These are phyloP conservation scores for Pyrenophora graminea DNA, from an alignment of 2,329 filamentous ascomycete genomes.

Conservation along the genomic window DNA sequence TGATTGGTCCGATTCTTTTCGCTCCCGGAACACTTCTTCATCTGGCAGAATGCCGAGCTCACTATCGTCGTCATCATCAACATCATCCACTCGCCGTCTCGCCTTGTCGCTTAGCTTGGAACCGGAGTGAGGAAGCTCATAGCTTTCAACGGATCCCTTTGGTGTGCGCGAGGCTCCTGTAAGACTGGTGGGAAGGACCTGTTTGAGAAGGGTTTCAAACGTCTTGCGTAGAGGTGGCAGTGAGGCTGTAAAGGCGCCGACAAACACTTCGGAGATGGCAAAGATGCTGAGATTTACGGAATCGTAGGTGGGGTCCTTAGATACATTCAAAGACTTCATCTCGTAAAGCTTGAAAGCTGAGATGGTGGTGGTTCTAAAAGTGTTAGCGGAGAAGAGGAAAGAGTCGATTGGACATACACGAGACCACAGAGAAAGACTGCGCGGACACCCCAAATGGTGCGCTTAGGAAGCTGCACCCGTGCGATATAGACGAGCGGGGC, in stretches of 20 bases:
- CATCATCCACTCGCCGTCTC: conserved; percentile 9
- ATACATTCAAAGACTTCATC: conserved; percentile 26
- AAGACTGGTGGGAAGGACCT: conserved; percentile 25
- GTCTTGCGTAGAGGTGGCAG: conserved; percentile 35
- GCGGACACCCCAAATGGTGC: conserved; percentile 34
- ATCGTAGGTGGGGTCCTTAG: conserved; percentile 27
- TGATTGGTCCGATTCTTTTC: conserved; percentile 5
- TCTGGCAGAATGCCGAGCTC: conserved; percentile 23
- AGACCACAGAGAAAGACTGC: conserved; percentile 34
- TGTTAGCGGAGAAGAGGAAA: neutral
- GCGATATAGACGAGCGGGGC: conserved; percentile 31
- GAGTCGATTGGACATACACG: conserved; percentile 18
- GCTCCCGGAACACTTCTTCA: neutral
- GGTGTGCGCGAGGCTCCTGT: conserved; percentile 12
- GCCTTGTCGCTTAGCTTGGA: conserved; percentile 10
- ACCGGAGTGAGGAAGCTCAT: conserved; percentile 17
- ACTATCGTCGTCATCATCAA: conserved; percentile 25
- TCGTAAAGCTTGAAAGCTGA: conserved; percentile 34
- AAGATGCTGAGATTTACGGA: conserved; percentile 33
- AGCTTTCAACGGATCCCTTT: conserved; percentile 22
- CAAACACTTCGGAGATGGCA: conserved; percentile 31
- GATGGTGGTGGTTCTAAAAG: conserved; percentile 28
- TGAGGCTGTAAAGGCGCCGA: conserved; percentile 32
- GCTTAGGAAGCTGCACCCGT: conserved; percentile 28
- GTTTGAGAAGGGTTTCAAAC: conserved; percentile 26